These are phyloP conservation scores for Leccinum variabile DNA, from an alignment of 1,284 basidiomycete species.

Conservation along the genomic window DNA sequence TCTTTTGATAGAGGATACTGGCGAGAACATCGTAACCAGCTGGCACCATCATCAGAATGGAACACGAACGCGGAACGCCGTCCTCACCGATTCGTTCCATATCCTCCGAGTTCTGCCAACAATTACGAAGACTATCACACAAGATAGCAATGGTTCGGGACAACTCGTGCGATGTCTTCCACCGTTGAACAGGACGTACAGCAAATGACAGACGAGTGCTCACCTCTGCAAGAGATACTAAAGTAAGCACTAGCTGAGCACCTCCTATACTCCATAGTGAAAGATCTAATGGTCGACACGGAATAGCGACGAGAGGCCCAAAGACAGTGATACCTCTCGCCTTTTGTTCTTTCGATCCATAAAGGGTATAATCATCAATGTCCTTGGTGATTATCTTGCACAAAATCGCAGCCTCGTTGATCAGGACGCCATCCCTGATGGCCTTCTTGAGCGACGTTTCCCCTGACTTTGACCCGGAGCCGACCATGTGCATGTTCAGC, in stretches of 20 bases:
- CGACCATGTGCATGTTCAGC: conserved; percentile 62
- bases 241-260: conserved; percentile 67
- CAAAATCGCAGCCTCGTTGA: conserved; percentile 49
- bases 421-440: conserved; percentile 51
- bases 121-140: conserved; percentile 74
- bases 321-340: not conserved
- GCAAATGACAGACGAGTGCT: conserved; percentile 22
- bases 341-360: not conserved
- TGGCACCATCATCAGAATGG: conserved; percentile 30
- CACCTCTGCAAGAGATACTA: conserved; percentile 80
- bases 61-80: not conserved
- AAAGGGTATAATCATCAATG: conserved; percentile 7
- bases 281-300: conserved; percentile 67
- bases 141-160: conserved; percentile 72
- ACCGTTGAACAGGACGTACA: not conserved
- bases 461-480: conserved; percentile 25
- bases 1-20: conserved; percentile 72
- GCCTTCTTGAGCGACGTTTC: conserved; percentile 47
- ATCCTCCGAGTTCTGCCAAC: conserved; percentile 91
- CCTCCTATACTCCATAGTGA: conserved; percentile 86
- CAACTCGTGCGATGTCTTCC: conserved; percentile 70
- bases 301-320: conserved; percentile 64
- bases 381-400: conserved; percentile 48
- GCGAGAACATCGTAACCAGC: conserved; percentile 88
- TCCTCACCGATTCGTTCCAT: conserved; percentile 80